These are phyloP conservation scores for Agrocybe pediades DNA, from an alignment of 768 basidiomycete genomes.

Conservation along the genomic window DNA sequence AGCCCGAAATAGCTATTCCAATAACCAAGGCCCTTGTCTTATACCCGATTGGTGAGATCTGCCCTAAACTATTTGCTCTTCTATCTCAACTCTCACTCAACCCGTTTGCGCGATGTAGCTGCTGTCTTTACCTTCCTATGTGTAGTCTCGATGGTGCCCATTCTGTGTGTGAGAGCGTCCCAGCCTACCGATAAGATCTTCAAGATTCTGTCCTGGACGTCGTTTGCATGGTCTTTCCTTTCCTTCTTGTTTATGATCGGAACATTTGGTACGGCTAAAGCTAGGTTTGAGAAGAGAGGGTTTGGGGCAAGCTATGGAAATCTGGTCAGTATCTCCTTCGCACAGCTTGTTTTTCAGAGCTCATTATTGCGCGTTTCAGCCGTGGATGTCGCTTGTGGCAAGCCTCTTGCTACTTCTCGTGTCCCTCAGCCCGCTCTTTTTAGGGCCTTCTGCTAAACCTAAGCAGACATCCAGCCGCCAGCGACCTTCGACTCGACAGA, in stretches of 20 bases:
- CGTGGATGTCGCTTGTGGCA: slow-evolving; percentile 37
- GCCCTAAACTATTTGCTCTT: not conserved
- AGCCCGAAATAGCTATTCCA: slow-evolving; percentile 32
- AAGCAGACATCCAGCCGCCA: slow-evolving; percentile 1
- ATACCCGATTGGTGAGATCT: slow-evolving; percentile 34
- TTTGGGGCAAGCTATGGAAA: slow-evolving; percentile 36
- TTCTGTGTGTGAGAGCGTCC: slow-evolving; percentile 20
- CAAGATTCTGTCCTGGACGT: slow-evolving; percentile 24
- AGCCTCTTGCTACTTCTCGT: slow-evolving; percentile 28
- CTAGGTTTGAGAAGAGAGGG: slow-evolving; percentile 32
- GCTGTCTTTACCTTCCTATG: slow-evolving; percentile 31
- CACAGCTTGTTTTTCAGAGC: not conserved
- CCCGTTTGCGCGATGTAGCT: slow-evolving; percentile 21
- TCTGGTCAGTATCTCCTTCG: slow-evolving; percentile 27
- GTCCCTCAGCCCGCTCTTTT: slow-evolving; percentile 19
- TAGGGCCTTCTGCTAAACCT: slow-evolving; percentile 14
- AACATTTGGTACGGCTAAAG: slow-evolving; percentile 33
- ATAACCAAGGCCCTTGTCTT: slow-evolving; percentile 37
- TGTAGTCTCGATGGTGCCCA: slow-evolving; percentile 29
- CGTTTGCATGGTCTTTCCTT: slow-evolving; percentile 29
- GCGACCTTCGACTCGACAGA: not conserved
- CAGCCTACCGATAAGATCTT: slow-evolving; percentile 28
- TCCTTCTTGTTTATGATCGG: slow-evolving; percentile 41
- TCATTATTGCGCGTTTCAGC: slow-evolving; percentile 20
- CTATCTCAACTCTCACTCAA: not conserved